phyloP scores from a whole-genome alignment of 2,329 filamentous ascomycete genomes.

The Fusarium armeniacum region DNA sequence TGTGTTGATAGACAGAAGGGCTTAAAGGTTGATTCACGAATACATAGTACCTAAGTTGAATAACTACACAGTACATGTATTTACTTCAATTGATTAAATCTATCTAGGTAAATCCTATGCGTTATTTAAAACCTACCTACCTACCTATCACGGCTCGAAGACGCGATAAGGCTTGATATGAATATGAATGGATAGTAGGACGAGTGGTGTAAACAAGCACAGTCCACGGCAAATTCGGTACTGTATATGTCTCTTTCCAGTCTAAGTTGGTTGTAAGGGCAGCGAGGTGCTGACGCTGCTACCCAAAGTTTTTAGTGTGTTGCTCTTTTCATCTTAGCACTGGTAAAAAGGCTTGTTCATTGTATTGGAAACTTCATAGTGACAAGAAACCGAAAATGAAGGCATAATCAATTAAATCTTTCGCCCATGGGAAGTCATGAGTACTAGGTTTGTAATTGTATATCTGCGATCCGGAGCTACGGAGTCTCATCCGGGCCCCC shows the following conservation, averaged over 20 bases:
- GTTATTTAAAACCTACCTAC: background rate
- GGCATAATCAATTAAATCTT: background rate
- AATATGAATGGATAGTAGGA: background rate
- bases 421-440: background rate
- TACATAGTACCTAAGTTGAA: background rate
- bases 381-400: too few relatives aligned
- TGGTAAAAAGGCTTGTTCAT: background rate
- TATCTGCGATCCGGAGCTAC: slow-evolving; percentile 10
- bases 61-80: background rate
- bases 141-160: background rate
- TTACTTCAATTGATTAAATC: background rate
- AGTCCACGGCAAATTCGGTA: background rate
- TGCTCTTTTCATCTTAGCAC: background rate
- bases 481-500: slow-evolving; percentile 34
- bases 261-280: slow-evolving; percentile 6
- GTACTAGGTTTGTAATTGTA: background rate
- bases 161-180: background rate
- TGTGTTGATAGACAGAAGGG: background rate
- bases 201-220: background rate
- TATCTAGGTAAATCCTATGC: background rate
- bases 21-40: background rate
- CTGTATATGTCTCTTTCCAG: slow-evolving; percentile 11
- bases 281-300: slow-evolving; percentile 22
- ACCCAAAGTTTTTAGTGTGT: slow-evolving; percentile 4
- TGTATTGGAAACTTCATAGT: background rate